These are phyloP conservation scores for Camillea tinctor DNA, from an alignment of 2,329 filamentous ascomycete genomes.

Conservation along the genomic window DNA sequence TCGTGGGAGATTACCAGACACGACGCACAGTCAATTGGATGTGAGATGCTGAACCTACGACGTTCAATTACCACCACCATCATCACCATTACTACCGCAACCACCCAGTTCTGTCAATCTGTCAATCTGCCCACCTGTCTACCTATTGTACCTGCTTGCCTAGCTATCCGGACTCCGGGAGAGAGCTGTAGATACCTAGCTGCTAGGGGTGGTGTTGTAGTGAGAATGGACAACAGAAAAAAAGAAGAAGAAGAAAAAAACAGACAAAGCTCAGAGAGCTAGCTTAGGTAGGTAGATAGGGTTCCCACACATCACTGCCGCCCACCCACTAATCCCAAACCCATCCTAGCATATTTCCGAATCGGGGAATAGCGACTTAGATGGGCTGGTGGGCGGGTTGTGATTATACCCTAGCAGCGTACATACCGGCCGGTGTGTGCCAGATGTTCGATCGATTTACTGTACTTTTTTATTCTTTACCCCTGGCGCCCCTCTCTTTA, in stretches of 20 bases:
- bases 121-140: too few relatives aligned
- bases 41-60: constrained; percentile 5
- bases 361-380: background rate
- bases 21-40: constrained; percentile 7
- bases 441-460: too few relatives aligned
- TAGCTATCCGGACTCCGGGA: constrained; percentile 3
- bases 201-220: too few relatives aligned
- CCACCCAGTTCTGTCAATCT: too few relatives aligned
- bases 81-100: too few relatives aligned
- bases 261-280: too few relatives aligned
- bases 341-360: background rate
- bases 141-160: constrained; percentile 1
- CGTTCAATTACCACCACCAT: background rate
- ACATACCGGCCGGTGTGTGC: too few relatives aligned
- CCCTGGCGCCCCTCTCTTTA: background rate
- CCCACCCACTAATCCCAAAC: too few relatives aligned
- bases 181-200: too few relatives aligned
- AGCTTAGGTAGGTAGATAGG: too few relatives aligned
- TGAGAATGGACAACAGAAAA: constrained; percentile 3
- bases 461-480: background rate
- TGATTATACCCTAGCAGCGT: background rate
- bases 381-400: background rate
- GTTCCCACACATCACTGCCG: too few relatives aligned
- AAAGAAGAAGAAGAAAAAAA: constrained; percentile 1
- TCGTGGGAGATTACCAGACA: constrained; percentile 29